Conservation (phyloP, 2,329 filamentous ascomycete genomes). For the Ophiocordyceps sinensis region DNA sequence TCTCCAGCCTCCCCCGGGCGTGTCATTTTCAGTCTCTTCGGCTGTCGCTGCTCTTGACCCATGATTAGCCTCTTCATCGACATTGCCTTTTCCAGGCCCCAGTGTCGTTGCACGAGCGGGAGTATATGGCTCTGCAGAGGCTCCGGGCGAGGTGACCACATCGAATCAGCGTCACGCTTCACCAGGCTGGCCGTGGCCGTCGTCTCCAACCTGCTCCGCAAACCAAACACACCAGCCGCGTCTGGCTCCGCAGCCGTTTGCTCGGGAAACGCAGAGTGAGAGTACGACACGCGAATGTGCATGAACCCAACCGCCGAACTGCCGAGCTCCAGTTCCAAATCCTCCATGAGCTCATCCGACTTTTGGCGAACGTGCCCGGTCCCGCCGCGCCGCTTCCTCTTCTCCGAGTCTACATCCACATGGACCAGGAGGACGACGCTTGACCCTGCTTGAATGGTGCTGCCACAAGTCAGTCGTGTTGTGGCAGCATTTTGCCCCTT, state of each 20-base stretch:
- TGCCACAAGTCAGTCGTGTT: slow-evolving; percentile 10
- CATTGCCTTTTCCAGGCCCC: slow-evolving; percentile 28
- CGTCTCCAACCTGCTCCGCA: slow-evolving; percentile 37
- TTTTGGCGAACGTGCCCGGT: slow-evolving; percentile 19
- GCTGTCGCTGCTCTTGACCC: neutral
- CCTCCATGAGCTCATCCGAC: slow-evolving; percentile 42
- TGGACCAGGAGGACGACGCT: slow-evolving; percentile 34
- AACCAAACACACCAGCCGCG: slow-evolving; percentile 18
- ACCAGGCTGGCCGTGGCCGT: slow-evolving; percentile 32
- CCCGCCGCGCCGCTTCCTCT: slow-evolving; percentile 1
- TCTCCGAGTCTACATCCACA: slow-evolving; percentile 18
- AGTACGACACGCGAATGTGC: slow-evolving; percentile 36
- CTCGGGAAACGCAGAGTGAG: slow-evolving; percentile 39
- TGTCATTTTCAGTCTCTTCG: neutral
- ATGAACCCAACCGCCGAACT: slow-evolving; percentile 33
- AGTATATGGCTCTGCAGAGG: slow-evolving; percentile 24
- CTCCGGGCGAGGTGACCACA: slow-evolving; percentile 33
- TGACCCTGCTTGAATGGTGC: slow-evolving; percentile 27
- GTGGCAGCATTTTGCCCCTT: no score
- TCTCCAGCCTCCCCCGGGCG: neutral
- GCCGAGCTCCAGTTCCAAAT: slow-evolving; percentile 43
- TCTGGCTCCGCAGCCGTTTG: slow-evolving; percentile 8
- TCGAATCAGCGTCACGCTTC: slow-evolving; percentile 29
- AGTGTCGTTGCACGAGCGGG: slow-evolving; percentile 31
- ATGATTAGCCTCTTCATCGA: neutral